A percentile compares a stretch with the other conserved stretches of the same genome.
Conservation (phyloP, 371 early-diverging fungal genomes). For the Mortierella sp. region DNA sequence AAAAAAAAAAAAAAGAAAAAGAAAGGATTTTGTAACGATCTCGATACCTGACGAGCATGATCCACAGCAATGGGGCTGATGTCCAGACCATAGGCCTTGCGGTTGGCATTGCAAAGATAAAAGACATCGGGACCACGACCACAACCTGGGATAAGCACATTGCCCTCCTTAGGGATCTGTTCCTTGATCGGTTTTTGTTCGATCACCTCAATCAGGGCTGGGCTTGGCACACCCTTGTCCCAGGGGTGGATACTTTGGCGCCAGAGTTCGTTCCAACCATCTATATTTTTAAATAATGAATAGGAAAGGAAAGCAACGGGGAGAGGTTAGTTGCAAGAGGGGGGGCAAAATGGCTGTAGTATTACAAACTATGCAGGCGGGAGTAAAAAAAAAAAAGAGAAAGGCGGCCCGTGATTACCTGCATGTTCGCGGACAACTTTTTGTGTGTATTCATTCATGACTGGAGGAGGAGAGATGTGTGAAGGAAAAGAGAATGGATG, state of each 20-base stretch:
- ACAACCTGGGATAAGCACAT: slow-evolving; percentile 86
- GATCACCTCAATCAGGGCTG: slow-evolving; percentile 72
- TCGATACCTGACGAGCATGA: slow-evolving; percentile 56
- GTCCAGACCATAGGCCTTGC: slow-evolving; percentile 77
- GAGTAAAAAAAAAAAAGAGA: neutral
- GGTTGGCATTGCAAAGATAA: slow-evolving; percentile 66
- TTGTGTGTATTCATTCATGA: slow-evolving; percentile 28
- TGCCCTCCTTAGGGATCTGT: slow-evolving; percentile 66
- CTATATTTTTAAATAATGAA: slow-evolving; percentile 5
- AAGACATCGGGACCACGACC: slow-evolving; percentile 86
- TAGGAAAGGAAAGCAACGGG: neutral
- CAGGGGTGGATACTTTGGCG: slow-evolving; percentile 62
- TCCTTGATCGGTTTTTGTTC: slow-evolving; percentile 61
- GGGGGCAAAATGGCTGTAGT: neutral
- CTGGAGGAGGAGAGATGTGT: neutral
- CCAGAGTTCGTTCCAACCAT: slow-evolving; percentile 71
- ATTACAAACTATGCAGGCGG: neutral
- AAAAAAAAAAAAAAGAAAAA: neutral
- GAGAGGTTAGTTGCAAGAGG: neutral
- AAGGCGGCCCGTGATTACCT: too few species aligned
- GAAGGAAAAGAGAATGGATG: neutral
- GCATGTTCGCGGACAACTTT: slow-evolving; percentile 24
- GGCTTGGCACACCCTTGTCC: slow-evolving; percentile 71
- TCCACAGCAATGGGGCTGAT: slow-evolving; percentile 74
- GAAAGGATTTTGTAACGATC: too few species aligned